Evolutionary conservation across 2,329 filamentous ascomycete species (phyloP), one percentile per base, ranked within the genome.

Genomic region (Lecanicillium sp.): DNA sequence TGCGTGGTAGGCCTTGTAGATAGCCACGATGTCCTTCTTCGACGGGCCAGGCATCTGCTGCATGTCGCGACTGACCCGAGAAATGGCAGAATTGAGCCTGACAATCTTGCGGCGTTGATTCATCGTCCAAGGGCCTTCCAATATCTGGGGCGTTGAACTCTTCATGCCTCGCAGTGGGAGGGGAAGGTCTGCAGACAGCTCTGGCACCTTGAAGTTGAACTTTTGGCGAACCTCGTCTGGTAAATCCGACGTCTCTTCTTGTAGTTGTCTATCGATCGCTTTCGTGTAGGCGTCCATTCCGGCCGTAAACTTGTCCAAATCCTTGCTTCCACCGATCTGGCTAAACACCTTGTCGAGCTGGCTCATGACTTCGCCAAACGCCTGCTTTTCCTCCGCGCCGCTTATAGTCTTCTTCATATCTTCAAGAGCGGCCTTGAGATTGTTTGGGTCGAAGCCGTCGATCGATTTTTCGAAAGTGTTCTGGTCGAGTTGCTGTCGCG

Each of bases 1-100:
- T 0, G 66, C 62, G 39, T 70, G 68, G 56, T 81, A 81, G 10
- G 65, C 64, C 51, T 70, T 73, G 70, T 77, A 81, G 4, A 70
- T 62, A 1, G 62, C 60, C 21, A 60, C 61, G 17, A 73, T 62
- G 3, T 64, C 66, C 52, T 62, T 67, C 29, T 57, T 56, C n/a
- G 59, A 62, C 8, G 66, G 42, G 6, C 57, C 58, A 6, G 54
- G 27, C 7, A 56, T 56, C 17, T 59, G 57, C n/a, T 57, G 56
- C 35, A 62, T 44, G 20, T 67, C 55, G 21, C 58, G 58, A 9
- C 55, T 56, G 10, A 63, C 58, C 8, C 58, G 58, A 0, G 56
- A 52, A 5, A 71, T 51, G 3, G 56, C 48, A 0, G 54, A 36
- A 49, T 71, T 71, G 23, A 71, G 56, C 23, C 59, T 64, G n/a